Conservation (phyloP, 768 basidiomycete genomes). For the Lentinula aciculospora region DNA sequence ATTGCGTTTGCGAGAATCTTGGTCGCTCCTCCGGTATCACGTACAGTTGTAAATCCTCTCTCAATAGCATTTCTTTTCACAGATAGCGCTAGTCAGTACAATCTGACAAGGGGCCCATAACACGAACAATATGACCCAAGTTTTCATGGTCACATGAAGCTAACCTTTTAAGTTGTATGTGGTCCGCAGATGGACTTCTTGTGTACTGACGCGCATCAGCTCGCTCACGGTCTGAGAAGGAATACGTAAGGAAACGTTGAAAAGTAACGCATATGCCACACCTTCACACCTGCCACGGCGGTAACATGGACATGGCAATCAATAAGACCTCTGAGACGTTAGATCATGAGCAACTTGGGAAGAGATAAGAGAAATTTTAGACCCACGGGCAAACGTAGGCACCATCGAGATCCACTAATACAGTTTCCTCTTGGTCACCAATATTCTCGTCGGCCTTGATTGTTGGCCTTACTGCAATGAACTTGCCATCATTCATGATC, state of each 20-base stretch:
- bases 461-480: slow-evolving; percentile 17
- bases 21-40: slow-evolving; percentile 33
- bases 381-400: slow-evolving; percentile 32
- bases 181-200: slow-evolving; percentile 27
- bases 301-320: slow-evolving; percentile 40
- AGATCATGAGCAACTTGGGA: not conserved
- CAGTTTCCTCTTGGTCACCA: slow-evolving; percentile 7
- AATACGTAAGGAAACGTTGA: not conserved
- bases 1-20: slow-evolving; percentile 31
- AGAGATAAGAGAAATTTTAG: not conserved
- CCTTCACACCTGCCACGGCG: slow-evolving; percentile 30
- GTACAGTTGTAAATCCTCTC: slow-evolving; percentile 33
- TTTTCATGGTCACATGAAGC: not conserved
- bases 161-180: slow-evolving; percentile 31
- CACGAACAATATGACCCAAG: too few species aligned
- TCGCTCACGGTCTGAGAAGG: slow-evolving; percentile 25
- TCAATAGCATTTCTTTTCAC: slow-evolving; percentile 27
- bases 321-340: slow-evolving; percentile 28
- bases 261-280: not conserved
- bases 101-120: too few species aligned
- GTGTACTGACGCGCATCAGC: slow-evolving; percentile 21
- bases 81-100: too few species aligned
- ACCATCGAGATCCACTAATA: slow-evolving; percentile 25
- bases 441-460: not conserved
- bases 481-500: slow-evolving; percentile 20